These are phyloP conservation scores for Aspergillus sp. DNA, from an alignment of 2,329 filamentous ascomycete species.

Conservation along the genomic window DNA sequence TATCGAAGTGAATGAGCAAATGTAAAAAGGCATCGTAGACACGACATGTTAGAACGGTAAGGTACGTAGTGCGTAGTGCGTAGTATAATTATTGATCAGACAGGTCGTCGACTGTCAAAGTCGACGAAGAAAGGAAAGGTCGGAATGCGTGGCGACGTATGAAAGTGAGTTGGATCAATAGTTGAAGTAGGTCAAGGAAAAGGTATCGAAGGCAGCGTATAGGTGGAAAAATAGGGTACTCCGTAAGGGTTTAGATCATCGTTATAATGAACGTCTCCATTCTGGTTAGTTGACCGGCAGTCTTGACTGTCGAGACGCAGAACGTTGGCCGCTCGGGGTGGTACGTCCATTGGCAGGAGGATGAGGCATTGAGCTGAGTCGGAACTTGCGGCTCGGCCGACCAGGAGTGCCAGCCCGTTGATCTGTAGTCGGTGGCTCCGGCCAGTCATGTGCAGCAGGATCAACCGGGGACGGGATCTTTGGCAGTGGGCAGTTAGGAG, in stretches of 20 bases:
- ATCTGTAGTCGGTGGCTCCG: constrained; percentile 1
- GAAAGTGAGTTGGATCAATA: constrained; percentile 1
- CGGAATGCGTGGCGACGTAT: constrained; percentile 1
- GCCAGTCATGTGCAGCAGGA: neutral
- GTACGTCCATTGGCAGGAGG: constrained; percentile 1
- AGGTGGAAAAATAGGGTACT: neutral
- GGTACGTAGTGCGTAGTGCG: neutral
- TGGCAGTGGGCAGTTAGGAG: constrained; percentile 34
- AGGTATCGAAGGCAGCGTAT: neutral
- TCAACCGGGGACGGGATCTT: constrained; percentile 28
- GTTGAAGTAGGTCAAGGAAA: neutral
- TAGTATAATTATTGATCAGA: neutral
- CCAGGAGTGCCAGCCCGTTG: constrained; percentile 4
- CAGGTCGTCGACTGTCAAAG: constrained; percentile 14
- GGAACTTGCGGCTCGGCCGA: constrained; percentile 9
- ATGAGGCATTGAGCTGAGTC: neutral
- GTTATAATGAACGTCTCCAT: too few species aligned
- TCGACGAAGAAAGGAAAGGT: constrained; percentile 7
- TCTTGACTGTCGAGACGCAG: neutral
- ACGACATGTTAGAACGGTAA: neutral
- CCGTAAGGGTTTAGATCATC: too few species aligned
- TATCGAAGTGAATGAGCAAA: neutral
- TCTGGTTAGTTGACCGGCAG: neutral
- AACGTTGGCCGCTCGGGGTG: constrained; percentile 3
- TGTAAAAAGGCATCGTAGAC: neutral